phyloP scores from a whole-genome alignment of 257 asterid genomes.

The Solanum tarapatanum region DNA sequence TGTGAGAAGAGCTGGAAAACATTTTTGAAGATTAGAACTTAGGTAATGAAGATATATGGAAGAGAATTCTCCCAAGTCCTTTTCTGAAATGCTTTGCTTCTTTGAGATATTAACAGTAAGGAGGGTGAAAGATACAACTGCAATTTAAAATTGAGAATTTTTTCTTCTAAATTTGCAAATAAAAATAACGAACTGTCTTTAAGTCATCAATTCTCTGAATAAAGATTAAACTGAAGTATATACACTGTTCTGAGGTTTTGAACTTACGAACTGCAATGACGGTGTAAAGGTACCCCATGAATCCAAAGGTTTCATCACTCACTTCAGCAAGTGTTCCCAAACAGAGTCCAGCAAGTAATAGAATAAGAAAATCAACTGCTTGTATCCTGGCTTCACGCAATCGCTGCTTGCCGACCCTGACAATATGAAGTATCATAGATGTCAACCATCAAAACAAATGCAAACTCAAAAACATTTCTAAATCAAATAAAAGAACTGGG shows the following conservation, averaged over 20 bases:
- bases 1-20: constrained; percentile 55
- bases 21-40: not conserved
- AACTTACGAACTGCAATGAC: constrained; percentile 93
- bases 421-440: not conserved
- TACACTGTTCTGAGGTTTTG: not conserved
- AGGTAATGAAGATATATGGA: not conserved
- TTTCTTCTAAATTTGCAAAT: not conserved
- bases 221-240: not conserved
- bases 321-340: constrained; percentile 90
- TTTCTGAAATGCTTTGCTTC: not conserved
- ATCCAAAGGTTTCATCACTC: constrained; percentile 88
- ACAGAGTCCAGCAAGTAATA: constrained; percentile 82
- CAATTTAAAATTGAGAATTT: not conserved
- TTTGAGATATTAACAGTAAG: not conserved
- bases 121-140: not conserved
- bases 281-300: constrained; percentile 80
- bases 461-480: not conserved
- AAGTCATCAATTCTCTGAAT: not conserved
- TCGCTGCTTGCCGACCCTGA: constrained; percentile 78
- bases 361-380: constrained; percentile 74
- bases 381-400: constrained; percentile 75
- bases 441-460: not conserved
- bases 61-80: not conserved
- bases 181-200: not conserved
- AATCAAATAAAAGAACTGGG: not conserved